Conservation (phyloP, 2,329 filamentous ascomycete species). For the Neofusicoccum sp. region DNA sequence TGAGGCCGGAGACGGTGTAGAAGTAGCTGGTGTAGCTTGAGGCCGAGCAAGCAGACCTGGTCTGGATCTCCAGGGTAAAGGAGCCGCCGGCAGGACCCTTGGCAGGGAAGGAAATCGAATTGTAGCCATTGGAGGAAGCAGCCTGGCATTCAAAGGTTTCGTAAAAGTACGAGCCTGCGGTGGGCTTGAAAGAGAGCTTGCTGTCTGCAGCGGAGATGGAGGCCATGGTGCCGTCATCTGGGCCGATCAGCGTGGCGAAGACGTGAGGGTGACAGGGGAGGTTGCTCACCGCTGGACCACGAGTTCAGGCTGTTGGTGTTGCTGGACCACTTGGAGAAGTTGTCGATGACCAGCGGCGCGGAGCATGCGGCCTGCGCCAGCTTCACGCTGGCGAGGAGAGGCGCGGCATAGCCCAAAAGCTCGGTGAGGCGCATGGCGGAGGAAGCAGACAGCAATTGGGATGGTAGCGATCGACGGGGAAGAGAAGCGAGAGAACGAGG, state of each 20-base stretch:
- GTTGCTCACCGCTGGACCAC: conserved; percentile 36
- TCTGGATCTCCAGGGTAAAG: conserved; percentile 50
- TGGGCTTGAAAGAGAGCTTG: conserved; percentile 52
- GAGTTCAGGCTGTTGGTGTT: conserved; percentile 36
- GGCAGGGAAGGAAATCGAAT: conserved; percentile 48
- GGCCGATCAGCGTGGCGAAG: background rate
- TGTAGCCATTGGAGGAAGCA: conserved; percentile 47
- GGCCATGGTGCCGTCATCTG: conserved; percentile 53
- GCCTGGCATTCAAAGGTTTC: conserved; percentile 52
- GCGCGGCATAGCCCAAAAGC: conserved; percentile 35
- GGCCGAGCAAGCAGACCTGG: conserved; percentile 44
- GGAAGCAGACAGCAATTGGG: conserved; percentile 11
- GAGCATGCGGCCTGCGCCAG: conserved; percentile 36
- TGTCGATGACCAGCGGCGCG: conserved; percentile 36
- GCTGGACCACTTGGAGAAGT: conserved; percentile 38
- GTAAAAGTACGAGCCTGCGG: conserved; percentile 53
- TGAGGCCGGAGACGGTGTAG: conserved; percentile 47
- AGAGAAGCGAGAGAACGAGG: conserved; percentile 39
- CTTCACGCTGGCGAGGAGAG: conserved; percentile 26
- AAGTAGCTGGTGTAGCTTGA: conserved; percentile 45
- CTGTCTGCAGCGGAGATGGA: conserved; percentile 43
- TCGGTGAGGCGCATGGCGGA: conserved; percentile 31
- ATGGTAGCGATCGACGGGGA: conserved; percentile 26
- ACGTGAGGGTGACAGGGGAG: no score
- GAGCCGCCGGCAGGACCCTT: conserved; percentile 45